Percentiles rank a stretch among this genome's conserved stretches.
Conservation (phyloP, 2,329 filamentous ascomycete species). For the Neopestalotiopsis clavispora region DNA sequence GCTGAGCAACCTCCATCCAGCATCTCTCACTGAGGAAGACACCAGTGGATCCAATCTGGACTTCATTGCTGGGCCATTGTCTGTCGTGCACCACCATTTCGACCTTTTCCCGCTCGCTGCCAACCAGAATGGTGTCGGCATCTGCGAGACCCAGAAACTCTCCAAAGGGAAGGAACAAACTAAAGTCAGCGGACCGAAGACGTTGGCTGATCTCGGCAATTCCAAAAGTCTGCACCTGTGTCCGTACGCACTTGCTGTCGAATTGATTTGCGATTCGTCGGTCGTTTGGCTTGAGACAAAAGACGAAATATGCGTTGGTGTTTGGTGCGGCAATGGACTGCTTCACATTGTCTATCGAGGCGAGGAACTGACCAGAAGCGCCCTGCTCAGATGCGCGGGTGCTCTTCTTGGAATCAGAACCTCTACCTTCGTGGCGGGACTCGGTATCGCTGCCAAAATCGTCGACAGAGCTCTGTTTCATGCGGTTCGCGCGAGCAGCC, state of each 20-base stretch:
- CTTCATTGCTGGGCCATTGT: slow-evolving; percentile 91
- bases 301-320: slow-evolving; percentile 93
- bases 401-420: slow-evolving; percentile 41
- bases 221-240: slow-evolving; percentile 92
- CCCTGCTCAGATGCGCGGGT: slow-evolving; percentile 72
- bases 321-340: slow-evolving; percentile 82
- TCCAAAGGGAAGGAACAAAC: slow-evolving; percentile 90
- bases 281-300: slow-evolving; percentile 97
- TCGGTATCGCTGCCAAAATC: slow-evolving; percentile 59
- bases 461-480: slow-evolving; percentile 48
- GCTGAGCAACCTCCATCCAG: slow-evolving; percentile 87
- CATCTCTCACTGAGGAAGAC: slow-evolving; percentile 95
- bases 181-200: slow-evolving; percentile 91
- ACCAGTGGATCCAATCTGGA: slow-evolving; percentile 87
- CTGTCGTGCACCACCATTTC: slow-evolving; percentile 91
- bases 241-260: slow-evolving; percentile 96
- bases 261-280: slow-evolving; percentile 97
- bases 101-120: slow-evolving; percentile 89
- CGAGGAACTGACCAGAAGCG: slow-evolving; percentile 89
- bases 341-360: slow-evolving; percentile 87
- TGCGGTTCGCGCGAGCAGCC: slow-evolving; percentile 38
- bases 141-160: slow-evolving; percentile 93
- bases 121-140: slow-evolving; percentile 82
- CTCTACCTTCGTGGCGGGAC: slow-evolving; percentile 25
- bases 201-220: slow-evolving; percentile 97